Base-by-base conservation (phyloP, 2,329 filamentous ascomycete species). In the Talaromyces marneffei region DNA sequence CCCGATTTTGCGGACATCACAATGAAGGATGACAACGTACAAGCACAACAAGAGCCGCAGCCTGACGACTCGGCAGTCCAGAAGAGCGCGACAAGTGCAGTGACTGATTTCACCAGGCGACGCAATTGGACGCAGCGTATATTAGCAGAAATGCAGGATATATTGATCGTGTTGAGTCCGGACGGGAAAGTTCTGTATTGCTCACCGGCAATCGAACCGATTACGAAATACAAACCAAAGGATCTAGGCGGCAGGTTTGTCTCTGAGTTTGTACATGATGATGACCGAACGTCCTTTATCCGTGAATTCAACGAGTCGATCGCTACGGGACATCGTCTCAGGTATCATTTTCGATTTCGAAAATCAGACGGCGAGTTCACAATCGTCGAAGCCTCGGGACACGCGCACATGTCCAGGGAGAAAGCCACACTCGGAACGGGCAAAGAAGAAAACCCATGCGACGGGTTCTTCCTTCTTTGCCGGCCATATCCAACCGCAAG, bases 391-490 rank as follows among this genome's bases (percentile, higher is more conserved):
- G 87, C 90, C n/a, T 87, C 93, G 67, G 93, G 93, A 55, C 93
- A 97, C 72, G 90, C 92, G 12, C 93, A 97, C 77, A 87, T 96
- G 64, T 88, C 88, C 37, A 85, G 83, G 20, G 62, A 65, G 12
- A 86, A 90, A 65, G 83, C 83, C 63, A 85, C 84, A 64, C 84
- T 84, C 27, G 86, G 85, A 63, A 83, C 84, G 1, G 82, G 83
- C 66, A 87, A 87, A 65, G 81, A 85, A 62, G 83, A 85, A 2
- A 83, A 86, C 1, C 88, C 89, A 67, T 97, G 92, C 73, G 86
- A 91, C 68, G 92, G 92, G 39, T 91, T 97, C 68, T 97, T 97
- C 73, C 90, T 97, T 81, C 93, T 96, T 87, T 87, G 91, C 8
- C 85, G 92, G 20, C 90, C 90, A 1, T 96, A 97, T 73, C 92